phyloP scores from a whole-genome alignment of 345 rosid genomes.

The Ceriops tagal region DNA sequence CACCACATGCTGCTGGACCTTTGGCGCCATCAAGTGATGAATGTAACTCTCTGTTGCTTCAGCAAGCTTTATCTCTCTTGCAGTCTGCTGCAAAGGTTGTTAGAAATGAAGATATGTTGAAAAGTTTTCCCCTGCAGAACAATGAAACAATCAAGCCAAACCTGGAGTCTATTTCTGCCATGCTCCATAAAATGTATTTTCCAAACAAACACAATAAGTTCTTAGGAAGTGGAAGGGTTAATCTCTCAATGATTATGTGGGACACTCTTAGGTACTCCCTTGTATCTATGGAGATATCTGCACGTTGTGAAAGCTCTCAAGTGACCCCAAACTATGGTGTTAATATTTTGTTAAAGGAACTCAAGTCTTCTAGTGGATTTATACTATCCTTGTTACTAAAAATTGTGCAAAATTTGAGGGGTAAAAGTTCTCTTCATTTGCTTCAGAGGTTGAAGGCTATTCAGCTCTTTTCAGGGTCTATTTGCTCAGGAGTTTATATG shows the following conservation, averaged over 20 bases:
- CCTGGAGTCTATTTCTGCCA: constrained; percentile 47
- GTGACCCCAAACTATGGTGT: constrained; percentile 47
- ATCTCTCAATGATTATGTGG: constrained; percentile 71
- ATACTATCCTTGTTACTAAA: constrained; percentile 64
- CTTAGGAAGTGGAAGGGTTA: constrained; percentile 39
- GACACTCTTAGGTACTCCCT: constrained; percentile 89
- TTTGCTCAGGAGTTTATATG: constrained; percentile 54
- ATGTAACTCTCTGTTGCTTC: constrained; percentile 40
- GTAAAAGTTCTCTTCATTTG: constrained; percentile 52
- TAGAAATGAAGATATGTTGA: constrained; percentile 40
- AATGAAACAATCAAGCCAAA: constrained; percentile 37
- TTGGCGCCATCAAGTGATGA: constrained; percentile 27
- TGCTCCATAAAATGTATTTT: constrained; percentile 58
- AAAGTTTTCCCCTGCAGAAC: constrained; percentile 40
- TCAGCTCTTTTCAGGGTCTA: constrained; percentile 73
- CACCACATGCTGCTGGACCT: constrained; percentile 14
- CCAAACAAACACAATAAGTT: constrained; percentile 37
- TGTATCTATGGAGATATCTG: constrained; percentile 71
- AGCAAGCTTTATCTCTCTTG: constrained; percentile 58
- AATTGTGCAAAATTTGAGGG: constrained; percentile 53
- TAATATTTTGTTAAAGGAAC: constrained; percentile 58
- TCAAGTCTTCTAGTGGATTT: constrained; percentile 65
- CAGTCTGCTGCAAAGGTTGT: constrained; percentile 56
- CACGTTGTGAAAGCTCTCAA: constrained; percentile 56
- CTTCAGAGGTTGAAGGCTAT: constrained; percentile 82